Evolutionary conservation across 2,329 filamentous ascomycete species (phyloP).

Genomic region (Zymoseptoria pseudotritici): DNA sequence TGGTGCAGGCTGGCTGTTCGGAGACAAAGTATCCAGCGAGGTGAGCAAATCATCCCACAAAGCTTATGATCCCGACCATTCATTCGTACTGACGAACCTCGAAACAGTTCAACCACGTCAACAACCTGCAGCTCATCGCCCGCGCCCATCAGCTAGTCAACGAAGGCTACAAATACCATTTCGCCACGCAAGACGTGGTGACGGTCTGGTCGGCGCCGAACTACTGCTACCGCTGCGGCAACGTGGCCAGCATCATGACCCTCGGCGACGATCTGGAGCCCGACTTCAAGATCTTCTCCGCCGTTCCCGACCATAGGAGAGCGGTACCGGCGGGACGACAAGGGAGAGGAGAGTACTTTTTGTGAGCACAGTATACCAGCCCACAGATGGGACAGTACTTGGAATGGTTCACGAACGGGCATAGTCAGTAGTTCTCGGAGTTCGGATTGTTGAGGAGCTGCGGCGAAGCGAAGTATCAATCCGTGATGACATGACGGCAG

Average conservation of each 20-base stretch:
- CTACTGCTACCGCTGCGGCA: constrained; percentile 93
- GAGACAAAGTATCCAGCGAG: constrained; percentile 65
- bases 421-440: too few species aligned
- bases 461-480: too few species aligned
- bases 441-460: too few species aligned
- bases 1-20: constrained; percentile 61
- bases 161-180: constrained; percentile 85
- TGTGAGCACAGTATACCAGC: constrained; percentile 27
- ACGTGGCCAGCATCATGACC: constrained; percentile 83
- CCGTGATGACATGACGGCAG: too few species aligned
- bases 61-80: too few species aligned
- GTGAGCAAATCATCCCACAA: constrained; percentile 20
- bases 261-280: constrained; percentile 59
- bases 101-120: constrained; percentile 63
- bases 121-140: constrained; percentile 63
- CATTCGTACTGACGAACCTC: neutral
- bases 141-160: constrained; percentile 69
- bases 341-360: constrained; percentile 45
- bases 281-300: constrained; percentile 86
- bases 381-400: neutral
- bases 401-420: neutral
- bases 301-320: constrained; percentile 77
- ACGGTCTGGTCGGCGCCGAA: constrained; percentile 85
- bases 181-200: constrained; percentile 87
- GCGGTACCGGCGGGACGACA: constrained; percentile 63